Percentiles rank a stretch among this genome's conserved stretches.
phyloP scores from a whole-genome alignment of 495 filamentous ascomycete genomes.

The Lichenothelia convexa region DNA sequence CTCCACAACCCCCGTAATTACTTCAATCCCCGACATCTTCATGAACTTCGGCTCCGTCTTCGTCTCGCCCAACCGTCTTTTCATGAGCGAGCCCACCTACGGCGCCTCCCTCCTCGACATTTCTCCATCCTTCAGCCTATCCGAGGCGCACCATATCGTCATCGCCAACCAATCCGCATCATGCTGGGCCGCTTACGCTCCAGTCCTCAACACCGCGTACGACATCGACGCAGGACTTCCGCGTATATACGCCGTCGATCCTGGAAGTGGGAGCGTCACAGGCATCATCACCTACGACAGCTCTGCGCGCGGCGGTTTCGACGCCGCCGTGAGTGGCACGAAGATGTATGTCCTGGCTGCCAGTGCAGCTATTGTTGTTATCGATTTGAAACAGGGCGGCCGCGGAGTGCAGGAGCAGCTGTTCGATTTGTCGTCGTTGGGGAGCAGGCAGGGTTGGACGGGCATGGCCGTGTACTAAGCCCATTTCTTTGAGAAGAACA shows the following conservation, averaged over 20 bases:
- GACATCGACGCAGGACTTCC: constrained; percentile 3
- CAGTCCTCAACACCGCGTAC: not conserved
- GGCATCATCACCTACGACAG: not conserved
- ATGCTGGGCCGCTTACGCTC: constrained; percentile 4
- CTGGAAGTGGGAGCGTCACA: not conserved
- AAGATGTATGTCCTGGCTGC: constrained; percentile 1
- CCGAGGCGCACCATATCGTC: not conserved
- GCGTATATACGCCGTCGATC: not conserved
- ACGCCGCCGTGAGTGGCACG: not conserved
- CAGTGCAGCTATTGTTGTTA: constrained; percentile 1
- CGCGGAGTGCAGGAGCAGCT: constrained; percentile 2
- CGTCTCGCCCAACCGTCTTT: not conserved
- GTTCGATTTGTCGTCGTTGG: constrained; percentile 2
- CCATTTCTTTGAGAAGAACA: too few species aligned
- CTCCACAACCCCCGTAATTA: too few species aligned
- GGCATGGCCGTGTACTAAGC: too few species aligned
- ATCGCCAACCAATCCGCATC: not conserved
- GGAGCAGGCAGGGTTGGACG: too few species aligned
- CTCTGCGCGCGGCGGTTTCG: not conserved
- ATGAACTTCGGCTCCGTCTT: constrained; percentile 4
- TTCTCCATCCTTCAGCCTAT: not conserved
- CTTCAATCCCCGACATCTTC: too few species aligned
- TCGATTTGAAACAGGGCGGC: constrained; percentile 1
- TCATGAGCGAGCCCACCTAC: constrained; percentile 4
- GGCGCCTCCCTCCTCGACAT: constrained; percentile 3